Base-by-base conservation (phyloP, 2,329 filamentous ascomycete genomes). In the Endocalyx cinctus region DNA sequence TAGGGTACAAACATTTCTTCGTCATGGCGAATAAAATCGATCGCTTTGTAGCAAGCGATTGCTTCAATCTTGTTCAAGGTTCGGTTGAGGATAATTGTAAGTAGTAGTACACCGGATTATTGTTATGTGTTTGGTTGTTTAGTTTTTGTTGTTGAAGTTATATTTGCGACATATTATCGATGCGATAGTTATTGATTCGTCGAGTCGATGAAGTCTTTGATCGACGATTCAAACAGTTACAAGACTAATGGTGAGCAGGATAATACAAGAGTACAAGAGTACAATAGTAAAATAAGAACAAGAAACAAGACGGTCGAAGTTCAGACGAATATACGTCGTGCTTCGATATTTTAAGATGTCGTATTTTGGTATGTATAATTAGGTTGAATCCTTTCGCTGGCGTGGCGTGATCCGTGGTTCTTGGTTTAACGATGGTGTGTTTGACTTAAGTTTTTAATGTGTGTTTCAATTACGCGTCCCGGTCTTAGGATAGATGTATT, bases 1-100 rank as follows among this genome's bases (percentile, higher is more conserved):
- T 18, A 14, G 18, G 6, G 34, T 35, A 27, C 51, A 49, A 43
- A 54, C 51, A 54, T 41, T 50, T 54, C 50, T 54, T 54, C 34
- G 48, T 50, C 51, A 54, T 54, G 20, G 25, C 38, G 43, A 32
- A 18, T 17, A 29, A 10, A 29, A 23, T n/a, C n/a, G 20, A 8
- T 23, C 8, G 20, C 20, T 23, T 32, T 20, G 10, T 38, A 20
- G 16, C 18, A 31, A 33, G n/a, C 27, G 20, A 27, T 12, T n/a
- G 35, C 13, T 16, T 15, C 10, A 27, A 14, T 14, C 18, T 16
- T 13, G 13, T 28, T 34, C 29, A 23, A 29, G 31, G n/a, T 12
- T 13, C n/a, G 15, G 28, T 22, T 36, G 27, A 43, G 35, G 39
- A 35, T 35, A 22, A 34, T 17, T 39, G 30, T 41, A 46, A 43